Evolutionary conservation across 73 alveolate genomes (phyloP), one percentile per base, ranked within the genome.

Genomic region (Effrenium voratum): DNA sequence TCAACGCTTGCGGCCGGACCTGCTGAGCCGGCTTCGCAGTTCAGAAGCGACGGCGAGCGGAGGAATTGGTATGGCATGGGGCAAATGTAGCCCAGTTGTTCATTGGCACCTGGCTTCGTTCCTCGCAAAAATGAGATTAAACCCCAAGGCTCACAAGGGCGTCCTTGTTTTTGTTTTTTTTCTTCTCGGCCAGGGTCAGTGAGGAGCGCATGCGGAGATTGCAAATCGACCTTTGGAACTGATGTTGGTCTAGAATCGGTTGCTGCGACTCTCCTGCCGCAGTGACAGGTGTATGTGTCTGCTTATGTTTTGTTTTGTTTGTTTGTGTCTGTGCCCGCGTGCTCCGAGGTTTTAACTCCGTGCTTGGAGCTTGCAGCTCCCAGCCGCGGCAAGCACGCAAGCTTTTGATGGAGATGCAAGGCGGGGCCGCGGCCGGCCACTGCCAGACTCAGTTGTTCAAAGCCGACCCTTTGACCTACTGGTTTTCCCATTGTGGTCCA

Each of bases 281-380:
- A 8, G 19, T 52, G 63, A 52, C 26, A 12, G 19, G 26, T 12
- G 63, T 12, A 19, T 52, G 63, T 12, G 63, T 8, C 8, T 12
- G 63, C n/a, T n/a, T n/a, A n/a, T n/a, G n/a, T n/a, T n/a, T n/a
- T n/a, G n/a, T n/a, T n/a, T n/a, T n/a, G n/a, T n/a, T n/a, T n/a
- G n/a, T n/a, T 12, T 52, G 19, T 52, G 26, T 12, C 63, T 52
- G 63, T 52, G 26, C 24, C 8, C 26, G 49, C 36, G 15, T 34
- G 82, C 8, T 0, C 82, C 22, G 57, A 77, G 87, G 87, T 38
- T 77, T 77, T 60, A 77, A 77, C 43, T 57, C 87, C 26, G 87
- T 60, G 63, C 43, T 77, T 46, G 43, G 87, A 13, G 87, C 87
- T 43, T 77, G 87, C 87, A n/a, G 60, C 38, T 44, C 41, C 55